Conservation (phyloP, 441 rosid species). For the Aleurites moluccanus region DNA sequence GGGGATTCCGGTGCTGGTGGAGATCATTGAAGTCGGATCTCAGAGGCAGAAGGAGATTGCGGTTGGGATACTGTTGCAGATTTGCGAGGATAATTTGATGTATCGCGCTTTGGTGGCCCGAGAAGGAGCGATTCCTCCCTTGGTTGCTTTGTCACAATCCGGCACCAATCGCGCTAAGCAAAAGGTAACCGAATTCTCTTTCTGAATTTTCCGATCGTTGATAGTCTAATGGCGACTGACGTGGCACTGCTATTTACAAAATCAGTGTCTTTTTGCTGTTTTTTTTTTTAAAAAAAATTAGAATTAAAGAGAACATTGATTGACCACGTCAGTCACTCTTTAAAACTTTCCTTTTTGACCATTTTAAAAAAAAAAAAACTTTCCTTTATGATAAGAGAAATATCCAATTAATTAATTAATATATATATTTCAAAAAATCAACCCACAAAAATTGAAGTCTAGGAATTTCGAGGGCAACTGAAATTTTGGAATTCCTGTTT, state of each 20-base stretch:
- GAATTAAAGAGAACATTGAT: slow-evolving; percentile 8
- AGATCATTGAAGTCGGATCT: slow-evolving; percentile 79
- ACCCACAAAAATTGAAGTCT: neutral
- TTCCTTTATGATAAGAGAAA: neutral
- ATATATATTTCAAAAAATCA: neutral
- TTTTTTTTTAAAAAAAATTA: neutral
- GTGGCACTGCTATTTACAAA: slow-evolving; percentile 24
- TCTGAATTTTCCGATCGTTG: neutral
- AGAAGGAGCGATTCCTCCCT: slow-evolving; percentile 92
- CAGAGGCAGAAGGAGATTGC: slow-evolving; percentile 89
- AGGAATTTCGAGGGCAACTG: neutral
- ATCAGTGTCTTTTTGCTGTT: slow-evolving; percentile 14
- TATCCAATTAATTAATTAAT: neutral
- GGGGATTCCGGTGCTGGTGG: slow-evolving; percentile 91
- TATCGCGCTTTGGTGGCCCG: slow-evolving; percentile 74
- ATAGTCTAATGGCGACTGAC: slow-evolving; percentile 23
- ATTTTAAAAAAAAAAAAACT: no score
- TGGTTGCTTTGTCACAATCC: slow-evolving; percentile 75
- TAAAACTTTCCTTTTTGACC: neutral
- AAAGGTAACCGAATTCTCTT: slow-evolving; percentile 46
- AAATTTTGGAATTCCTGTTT: neutral
- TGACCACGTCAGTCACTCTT: slow-evolving; percentile 43
- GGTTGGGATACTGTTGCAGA: slow-evolving; percentile 52
- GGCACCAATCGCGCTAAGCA: slow-evolving; percentile 87
- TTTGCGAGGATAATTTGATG: slow-evolving; percentile 66